Conservation (phyloP, 768 basidiomycete genomes). For the Pisolithus orientalis region DNA sequence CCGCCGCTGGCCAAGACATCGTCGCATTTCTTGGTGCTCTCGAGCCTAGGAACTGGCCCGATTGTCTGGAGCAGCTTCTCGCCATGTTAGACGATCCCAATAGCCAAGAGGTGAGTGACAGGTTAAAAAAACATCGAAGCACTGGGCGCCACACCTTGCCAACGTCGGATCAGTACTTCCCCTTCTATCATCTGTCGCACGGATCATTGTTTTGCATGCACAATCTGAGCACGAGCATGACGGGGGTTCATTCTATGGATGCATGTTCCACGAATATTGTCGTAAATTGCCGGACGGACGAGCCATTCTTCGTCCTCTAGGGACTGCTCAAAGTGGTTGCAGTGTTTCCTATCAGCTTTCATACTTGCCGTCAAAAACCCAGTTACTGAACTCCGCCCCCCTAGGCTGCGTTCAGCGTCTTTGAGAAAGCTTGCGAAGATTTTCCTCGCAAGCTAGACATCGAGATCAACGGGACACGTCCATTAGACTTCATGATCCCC, state of each 20-base stretch:
- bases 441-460: conserved; percentile 93
- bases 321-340: neutral
- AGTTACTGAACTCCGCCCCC: conserved; percentile 11
- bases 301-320: neutral
- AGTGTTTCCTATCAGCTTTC: neutral
- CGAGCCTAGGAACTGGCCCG: conserved; percentile 92
- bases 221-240: neutral
- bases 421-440: conserved; percentile 96
- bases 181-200: neutral
- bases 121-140: neutral
- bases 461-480: conserved; percentile 86
- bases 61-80: conserved; percentile 84
- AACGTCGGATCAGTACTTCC: neutral
- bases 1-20: conserved; percentile 90
- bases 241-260: neutral
- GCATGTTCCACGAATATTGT: neutral
- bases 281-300: neutral
- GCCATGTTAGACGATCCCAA: conserved; percentile 73
- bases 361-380: neutral
- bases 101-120: conserved; percentile 72
- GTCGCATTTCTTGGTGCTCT: conserved; percentile 82
- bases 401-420: conserved; percentile 87
- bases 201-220: neutral
- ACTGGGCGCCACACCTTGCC: neutral
- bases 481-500: conserved; percentile 94